phyloP scores from a whole-genome alignment of 73 alveolate species.

The Paramecium octaurelia region DNA sequence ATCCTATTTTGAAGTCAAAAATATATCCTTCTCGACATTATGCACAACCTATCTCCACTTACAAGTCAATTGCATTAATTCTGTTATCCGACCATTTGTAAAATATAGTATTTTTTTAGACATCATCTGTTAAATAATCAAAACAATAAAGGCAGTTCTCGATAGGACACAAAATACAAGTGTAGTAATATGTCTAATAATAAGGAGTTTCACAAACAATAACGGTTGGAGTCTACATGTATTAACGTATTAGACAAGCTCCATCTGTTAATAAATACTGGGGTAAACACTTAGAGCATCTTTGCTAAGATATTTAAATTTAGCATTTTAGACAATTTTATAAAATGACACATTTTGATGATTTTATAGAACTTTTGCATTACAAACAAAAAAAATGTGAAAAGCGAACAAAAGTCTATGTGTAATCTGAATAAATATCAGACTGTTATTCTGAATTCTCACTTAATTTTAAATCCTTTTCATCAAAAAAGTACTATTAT shows the following conservation, averaged over 20 bases:
- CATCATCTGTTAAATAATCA: neutral
- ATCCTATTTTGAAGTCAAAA: neutral
- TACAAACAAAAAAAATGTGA: neutral
- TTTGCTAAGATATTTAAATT: neutral
- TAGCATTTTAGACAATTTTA: neutral
- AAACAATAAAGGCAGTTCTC: neutral
- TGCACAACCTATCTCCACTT: neutral
- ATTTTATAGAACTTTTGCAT: no score
- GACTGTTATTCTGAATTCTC: neutral
- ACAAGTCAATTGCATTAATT: neutral
- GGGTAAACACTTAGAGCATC: neutral
- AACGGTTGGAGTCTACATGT: no score
- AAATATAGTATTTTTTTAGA: neutral
- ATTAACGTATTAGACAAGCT: no score
- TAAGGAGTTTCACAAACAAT: neutral
- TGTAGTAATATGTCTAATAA: neutral
- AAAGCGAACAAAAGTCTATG: neutral
- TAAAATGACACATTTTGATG: no score
- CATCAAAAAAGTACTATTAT: neutral
- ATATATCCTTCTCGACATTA: neutral
- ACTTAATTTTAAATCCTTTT: neutral
- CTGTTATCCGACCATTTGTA: neutral
- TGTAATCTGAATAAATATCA: neutral
- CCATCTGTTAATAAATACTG: no score
- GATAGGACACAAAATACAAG: neutral